These are phyloP conservation scores for Hirschioporus abietinus DNA, from an alignment of 768 basidiomycete species.

Conservation along the genomic window DNA sequence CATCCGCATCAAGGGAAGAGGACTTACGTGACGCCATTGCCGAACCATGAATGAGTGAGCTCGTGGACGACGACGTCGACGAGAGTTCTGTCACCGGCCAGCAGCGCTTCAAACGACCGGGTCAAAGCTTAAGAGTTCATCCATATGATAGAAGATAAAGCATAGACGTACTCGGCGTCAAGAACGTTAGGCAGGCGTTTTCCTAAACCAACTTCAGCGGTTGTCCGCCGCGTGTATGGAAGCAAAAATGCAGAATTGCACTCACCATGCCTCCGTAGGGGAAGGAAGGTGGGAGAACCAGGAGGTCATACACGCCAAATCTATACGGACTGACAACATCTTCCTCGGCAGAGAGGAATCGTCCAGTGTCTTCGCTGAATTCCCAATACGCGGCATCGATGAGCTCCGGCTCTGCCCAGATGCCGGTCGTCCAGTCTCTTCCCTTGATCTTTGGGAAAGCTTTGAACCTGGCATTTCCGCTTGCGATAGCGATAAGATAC, in stretches of 20 bases:
- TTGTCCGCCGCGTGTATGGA: not conserved
- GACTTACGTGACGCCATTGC: conserved; percentile 77
- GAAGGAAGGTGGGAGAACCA: conserved; percentile 88
- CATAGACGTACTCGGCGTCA: conserved; percentile 67
- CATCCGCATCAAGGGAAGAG: not conserved
- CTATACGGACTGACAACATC: conserved; percentile 66
- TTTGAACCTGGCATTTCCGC: conserved; percentile 74
- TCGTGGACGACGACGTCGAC: conserved; percentile 91
- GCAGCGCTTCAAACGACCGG: conserved; percentile 44
- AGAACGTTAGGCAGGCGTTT: conserved; percentile 83
- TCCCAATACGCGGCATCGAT: conserved; percentile 80
- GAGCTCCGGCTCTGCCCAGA: conserved; percentile 88
- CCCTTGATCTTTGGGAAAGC: conserved; percentile 55
- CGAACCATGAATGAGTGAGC: conserved; percentile 84
- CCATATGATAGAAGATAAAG: not conserved
- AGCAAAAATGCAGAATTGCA: conserved; percentile 4
- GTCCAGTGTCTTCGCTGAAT: conserved; percentile 83
- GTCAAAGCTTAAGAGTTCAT: conserved; percentile 6
- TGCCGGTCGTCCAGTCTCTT: conserved; percentile 73
- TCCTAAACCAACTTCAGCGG: conserved; percentile 42
- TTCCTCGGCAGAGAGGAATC: conserved; percentile 76
- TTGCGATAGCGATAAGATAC: conserved; percentile 90
- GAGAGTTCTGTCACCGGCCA: conserved; percentile 81
- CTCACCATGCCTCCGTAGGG: conserved; percentile 87
- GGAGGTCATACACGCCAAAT: conserved; percentile 85